Conservation (phyloP, 345 rosid genomes). For the Populus ilicifolia region DNA sequence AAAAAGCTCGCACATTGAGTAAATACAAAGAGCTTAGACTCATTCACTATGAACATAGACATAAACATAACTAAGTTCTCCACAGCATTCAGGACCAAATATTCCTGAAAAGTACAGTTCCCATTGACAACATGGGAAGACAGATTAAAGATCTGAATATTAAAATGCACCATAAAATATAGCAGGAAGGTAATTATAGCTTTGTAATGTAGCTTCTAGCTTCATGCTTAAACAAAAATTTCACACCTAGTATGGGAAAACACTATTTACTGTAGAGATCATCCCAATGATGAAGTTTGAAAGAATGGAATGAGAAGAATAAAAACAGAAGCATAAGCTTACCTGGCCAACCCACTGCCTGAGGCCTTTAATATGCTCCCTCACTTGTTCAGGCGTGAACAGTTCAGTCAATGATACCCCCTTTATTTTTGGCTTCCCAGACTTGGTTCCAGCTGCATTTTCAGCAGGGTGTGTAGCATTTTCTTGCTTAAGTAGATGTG, state of each 20-base stretch:
- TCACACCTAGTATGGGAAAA: background rate
- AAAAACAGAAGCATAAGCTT: background rate
- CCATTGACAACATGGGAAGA: background rate
- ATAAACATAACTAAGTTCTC: background rate
- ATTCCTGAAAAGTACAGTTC: background rate
- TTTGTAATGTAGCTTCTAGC: background rate
- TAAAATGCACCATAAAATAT: no score
- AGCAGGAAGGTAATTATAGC: background rate
- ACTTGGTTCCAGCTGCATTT: constrained; percentile 47
- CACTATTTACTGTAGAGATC: background rate
- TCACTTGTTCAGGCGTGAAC: constrained; percentile 96
- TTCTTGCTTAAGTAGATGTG: constrained; percentile 53
- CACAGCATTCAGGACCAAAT: background rate
- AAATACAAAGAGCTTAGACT: background rate
- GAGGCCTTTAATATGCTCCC: constrained; percentile 88
- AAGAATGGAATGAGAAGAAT: background rate
- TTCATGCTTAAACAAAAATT: background rate
- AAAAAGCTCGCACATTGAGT: background rate
- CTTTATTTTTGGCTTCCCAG: constrained; percentile 92
- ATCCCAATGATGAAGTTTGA: background rate
- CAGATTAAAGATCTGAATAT: background rate
- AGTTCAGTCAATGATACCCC: constrained; percentile 94
- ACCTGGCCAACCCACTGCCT: constrained; percentile 99
- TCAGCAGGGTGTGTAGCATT: constrained; percentile 44
- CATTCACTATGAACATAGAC: background rate